These are phyloP conservation scores for Polygonum maritimum DNA, from an alignment of 148 eudicot genomes.

Conservation along the genomic window DNA sequence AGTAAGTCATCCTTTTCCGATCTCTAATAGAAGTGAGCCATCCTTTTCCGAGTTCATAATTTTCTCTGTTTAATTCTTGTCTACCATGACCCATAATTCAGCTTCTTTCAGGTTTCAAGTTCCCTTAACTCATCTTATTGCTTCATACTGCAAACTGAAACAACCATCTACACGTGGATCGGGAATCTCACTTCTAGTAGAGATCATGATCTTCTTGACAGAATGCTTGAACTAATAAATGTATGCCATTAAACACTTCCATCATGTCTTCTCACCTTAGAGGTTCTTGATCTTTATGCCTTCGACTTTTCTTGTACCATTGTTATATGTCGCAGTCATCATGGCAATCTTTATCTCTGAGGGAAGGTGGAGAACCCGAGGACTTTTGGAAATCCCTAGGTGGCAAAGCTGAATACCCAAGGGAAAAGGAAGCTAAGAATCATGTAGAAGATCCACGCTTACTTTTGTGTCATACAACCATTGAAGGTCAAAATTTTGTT, in stretches of 20 bases:
- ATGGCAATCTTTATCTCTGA: conserved; percentile 34
- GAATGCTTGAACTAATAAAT: conserved; percentile 37
- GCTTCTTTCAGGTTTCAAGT: conserved; percentile 31
- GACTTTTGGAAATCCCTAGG: conserved; percentile 30
- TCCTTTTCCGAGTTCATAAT: too few species aligned
- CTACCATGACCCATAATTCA: background rate
- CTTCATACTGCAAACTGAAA: conserved; percentile 38
- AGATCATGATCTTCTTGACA: conserved; percentile 39
- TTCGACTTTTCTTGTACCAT: background rate
- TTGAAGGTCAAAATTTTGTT: conserved; percentile 18
- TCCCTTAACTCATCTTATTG: conserved; percentile 55
- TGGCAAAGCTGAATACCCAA: conserved; percentile 31
- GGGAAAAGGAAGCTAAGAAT: conserved; percentile 18
- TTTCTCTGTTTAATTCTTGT: conserved; percentile 4
- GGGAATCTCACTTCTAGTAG: conserved; percentile 38
- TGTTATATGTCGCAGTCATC: conserved; percentile 22
- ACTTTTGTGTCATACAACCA: conserved; percentile 21
- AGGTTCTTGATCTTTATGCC: conserved; percentile 1
- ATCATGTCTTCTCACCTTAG: background rate
- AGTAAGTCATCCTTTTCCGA: too few species aligned
- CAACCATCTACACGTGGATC: conserved; percentile 39
- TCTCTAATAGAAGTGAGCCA: too few species aligned
- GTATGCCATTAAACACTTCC: conserved; percentile 12
- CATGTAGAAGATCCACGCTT: conserved; percentile 26
- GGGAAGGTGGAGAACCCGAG: conserved; percentile 38